Percentiles rank a stretch among this genome's conserved stretches.
These are phyloP conservation scores for Cercospora zeina DNA, from an alignment of 2,329 filamentous ascomycete genomes.

Conservation along the genomic window DNA sequence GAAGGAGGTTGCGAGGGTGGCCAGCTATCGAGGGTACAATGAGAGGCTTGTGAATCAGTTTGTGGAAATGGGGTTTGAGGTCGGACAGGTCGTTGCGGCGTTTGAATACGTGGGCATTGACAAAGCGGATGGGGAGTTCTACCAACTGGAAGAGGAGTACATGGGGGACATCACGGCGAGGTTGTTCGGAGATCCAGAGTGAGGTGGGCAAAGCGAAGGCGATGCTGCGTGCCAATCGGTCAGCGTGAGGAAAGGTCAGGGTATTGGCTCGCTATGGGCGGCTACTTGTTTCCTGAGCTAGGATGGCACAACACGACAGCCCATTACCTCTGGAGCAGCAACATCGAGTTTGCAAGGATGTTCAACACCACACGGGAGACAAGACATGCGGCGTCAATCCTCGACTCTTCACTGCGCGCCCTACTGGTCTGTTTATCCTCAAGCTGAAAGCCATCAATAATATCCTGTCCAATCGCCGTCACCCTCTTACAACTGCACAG, in stretches of 20 bases:
- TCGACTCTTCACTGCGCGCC: background rate
- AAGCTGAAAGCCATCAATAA: background rate
- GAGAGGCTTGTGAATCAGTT: conserved; percentile 80
- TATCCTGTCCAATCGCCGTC: too few species aligned
- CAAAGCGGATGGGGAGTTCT: conserved; percentile 72
- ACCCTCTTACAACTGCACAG: background rate
- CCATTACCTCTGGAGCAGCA: background rate
- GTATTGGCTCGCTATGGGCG: background rate
- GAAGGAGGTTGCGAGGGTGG: conserved; percentile 53
- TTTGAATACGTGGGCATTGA: conserved; percentile 82
- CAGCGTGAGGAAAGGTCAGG: background rate
- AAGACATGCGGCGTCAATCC: background rate
- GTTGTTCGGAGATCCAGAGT: conserved; percentile 67
- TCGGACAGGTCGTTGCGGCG: conserved; percentile 80
- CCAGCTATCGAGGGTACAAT: conserved; percentile 80
- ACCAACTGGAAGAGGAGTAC: conserved; percentile 83
- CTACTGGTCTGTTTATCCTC: too few species aligned
- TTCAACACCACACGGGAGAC: background rate
- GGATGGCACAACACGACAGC: background rate
- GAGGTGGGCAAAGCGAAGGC: background rate
- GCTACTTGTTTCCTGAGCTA: background rate
- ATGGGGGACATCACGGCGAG: conserved; percentile 87
- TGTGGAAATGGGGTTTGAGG: conserved; percentile 84
- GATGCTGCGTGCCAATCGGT: background rate
- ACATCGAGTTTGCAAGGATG: background rate